Base-by-base conservation (phyloP, 179 eudicot genomes). In the Silene vulgaris region DNA sequence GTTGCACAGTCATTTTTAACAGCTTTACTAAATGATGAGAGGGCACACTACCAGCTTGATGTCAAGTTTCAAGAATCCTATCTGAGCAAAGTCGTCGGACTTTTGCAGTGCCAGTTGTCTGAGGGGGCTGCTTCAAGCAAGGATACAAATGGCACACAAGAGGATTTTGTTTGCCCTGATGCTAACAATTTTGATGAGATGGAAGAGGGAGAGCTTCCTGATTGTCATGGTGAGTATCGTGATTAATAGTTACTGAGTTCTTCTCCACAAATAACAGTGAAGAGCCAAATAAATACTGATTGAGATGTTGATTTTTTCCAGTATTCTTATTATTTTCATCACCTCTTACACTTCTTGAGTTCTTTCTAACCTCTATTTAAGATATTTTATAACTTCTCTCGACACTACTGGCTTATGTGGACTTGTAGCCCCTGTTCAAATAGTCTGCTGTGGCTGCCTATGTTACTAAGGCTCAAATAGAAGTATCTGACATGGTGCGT, bases 181-280 rank as follows among this genome's bases (percentile, higher is more conserved):
- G 79, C 45, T 37, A 74, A 76, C 69, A 80, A 62, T 80, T 66
- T 74, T 65, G 93, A 85, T 76, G 98, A 95, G 82, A 81, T 92
- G 61, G 99, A 95, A 80, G 99, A 95, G 81, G 99, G 99, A 65
- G 99, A 95, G 84, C 97, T 95, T 78, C 88, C 97, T 79, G 92
- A 87, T 80, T 90, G 89, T 81, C 94, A 88, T 76, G 97, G 99
- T 92, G 79, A 82, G 90, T 80, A 37, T 76, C 45, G 72, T 74
- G 17, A 26, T 37, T 68, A 16, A 26, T 52, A 52, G 21, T 19
- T 29, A 21, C 66, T 74, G 74, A 20, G 13, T 52, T 26, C 62
- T 65, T 19, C 48, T 59, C 37, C 11, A n/a, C 17, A 13, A 45
- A 48, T 29, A 45, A 70, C 28, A 45, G 35, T 21, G 5, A 48